Evolutionary conservation across 2,329 filamentous ascomycete species (phyloP), one percentile per base, ranked within the genome.

Genomic region (Cryphonectria nitschkei): DNA sequence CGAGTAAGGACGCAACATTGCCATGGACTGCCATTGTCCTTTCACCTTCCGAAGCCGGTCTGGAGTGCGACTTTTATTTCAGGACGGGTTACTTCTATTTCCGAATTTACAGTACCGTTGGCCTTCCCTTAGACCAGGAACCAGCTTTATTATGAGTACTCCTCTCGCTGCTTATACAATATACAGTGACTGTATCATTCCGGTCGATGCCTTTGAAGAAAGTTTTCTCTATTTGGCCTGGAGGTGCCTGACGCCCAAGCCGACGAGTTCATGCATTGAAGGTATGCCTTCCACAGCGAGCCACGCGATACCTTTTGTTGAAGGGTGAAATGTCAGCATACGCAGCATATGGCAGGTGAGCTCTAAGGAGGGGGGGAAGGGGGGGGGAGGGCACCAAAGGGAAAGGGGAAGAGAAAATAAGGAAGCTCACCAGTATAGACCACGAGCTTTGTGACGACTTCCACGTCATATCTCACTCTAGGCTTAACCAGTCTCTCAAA

Each of bases 371-470:
- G 26, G 26, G 26, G 26, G 26, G 26, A 26, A n/a, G n/a, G 26
- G 26, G 26, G 26, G 26, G 26, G 26, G 26, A 26, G 26, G 26
- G 26, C 26, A 26, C 26, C 26, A 26, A 26, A 26, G 1, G 26
- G 26, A 26, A 26, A 39, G 34, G 29, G 13, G 19, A 60, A 60
- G 32, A 14, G 9, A 61, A 37, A 61, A 5, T 22, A 19, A 32
- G 2, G 26, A 60, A 22, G 82, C 90, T 81, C 83, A 94, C 95
- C 96, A 71, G 92, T 88, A 83, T 99, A 99, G 34, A 99, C 94
- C 76, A 99, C 92, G 72, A 99, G 82, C 82, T 98, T 98, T 6
- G 96, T 98, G 52, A 99, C 92, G 54, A 99, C 95, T 81, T 99
- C 96, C n/a, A 98, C 95, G 81, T 99, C 96, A 78, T 98, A 99